A percentile compares a stretch with the other conserved stretches of the same genome.
These are phyloP conservation scores for Alternaria brassicae DNA, from an alignment of 2,329 filamentous ascomycete genomes.

Conservation along the genomic window DNA sequence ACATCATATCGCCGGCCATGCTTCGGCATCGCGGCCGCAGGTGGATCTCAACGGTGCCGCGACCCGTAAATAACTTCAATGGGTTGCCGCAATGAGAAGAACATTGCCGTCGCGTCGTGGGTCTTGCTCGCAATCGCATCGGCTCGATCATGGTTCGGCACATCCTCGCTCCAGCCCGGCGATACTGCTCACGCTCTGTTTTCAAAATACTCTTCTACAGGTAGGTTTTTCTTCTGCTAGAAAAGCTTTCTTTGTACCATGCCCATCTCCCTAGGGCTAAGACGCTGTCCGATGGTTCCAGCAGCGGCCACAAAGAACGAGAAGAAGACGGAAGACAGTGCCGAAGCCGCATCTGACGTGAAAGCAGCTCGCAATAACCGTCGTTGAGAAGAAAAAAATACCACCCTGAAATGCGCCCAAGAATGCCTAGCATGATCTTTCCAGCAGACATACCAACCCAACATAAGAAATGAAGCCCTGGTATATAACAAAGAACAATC, in stretches of 20 bases:
- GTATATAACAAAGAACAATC: not conserved
- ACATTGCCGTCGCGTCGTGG: not conserved
- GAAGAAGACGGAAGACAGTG: too few relatives aligned
- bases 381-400: too few relatives aligned
- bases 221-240: too few relatives aligned
- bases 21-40: conserved; percentile 7
- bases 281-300: too few relatives aligned
- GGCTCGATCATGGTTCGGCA: not conserved
- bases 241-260: too few relatives aligned
- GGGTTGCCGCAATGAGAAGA: conserved; percentile 1
- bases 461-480: not conserved
- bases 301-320: too few relatives aligned
- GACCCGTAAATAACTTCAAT: conserved; percentile 1
- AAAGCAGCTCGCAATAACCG: too few relatives aligned
- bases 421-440: not conserved
- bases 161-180: not conserved
- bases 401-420: not conserved
- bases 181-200: not conserved
- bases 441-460: not conserved
- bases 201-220: too few relatives aligned
- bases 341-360: too few relatives aligned
- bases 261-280: too few relatives aligned
- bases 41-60: conserved; percentile 11
- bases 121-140: not conserved
- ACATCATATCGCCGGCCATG: conserved; percentile 15